A percentile compares a stretch with the other conserved stretches of the same genome.
phyloP scores from a whole-genome alignment of 73 alveolate genomes.

The Symbiodinium natans region DNA sequence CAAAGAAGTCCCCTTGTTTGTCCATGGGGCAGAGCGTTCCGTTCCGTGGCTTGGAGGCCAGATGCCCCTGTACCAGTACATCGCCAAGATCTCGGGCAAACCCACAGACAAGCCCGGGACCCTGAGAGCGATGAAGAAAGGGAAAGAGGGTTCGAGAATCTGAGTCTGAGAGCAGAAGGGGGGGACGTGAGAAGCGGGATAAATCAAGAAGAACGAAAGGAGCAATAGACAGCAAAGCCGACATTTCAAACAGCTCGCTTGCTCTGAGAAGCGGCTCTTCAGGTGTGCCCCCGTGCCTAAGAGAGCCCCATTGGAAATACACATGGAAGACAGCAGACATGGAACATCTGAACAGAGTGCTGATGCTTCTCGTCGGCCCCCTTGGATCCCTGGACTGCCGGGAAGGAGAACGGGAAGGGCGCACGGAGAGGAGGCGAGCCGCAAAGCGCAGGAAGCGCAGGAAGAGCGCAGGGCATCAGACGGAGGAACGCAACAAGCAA shows the following conservation, averaged over 20 bases:
- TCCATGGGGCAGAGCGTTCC: background rate
- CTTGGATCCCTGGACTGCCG: background rate
- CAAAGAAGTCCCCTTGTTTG: background rate
- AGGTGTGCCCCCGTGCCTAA: no score
- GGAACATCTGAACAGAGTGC: no score
- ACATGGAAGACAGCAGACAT: no score
- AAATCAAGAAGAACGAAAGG: no score
- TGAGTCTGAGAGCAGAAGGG: background rate
- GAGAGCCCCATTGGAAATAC: no score
- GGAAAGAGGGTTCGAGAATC: background rate
- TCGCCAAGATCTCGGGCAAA: slow-evolving; percentile 94
- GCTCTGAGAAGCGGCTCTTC: no score
- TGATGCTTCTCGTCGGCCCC: no score
- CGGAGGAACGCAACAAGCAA: background rate
- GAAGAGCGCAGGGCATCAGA: background rate
- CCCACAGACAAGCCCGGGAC: slow-evolving; percentile 95
- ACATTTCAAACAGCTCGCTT: no score
- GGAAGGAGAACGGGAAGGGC: background rate
- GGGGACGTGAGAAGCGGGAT: no score
- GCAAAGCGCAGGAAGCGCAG: background rate
- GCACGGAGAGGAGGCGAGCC: background rate
- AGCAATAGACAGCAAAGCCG: no score
- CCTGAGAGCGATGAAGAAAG: background rate
- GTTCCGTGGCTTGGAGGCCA: slow-evolving; percentile 22
- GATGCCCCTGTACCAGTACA: slow-evolving; percentile 95